Evolutionary conservation across 805 yeast genomes (phyloP).

Genomic region (Wickerhamomyces tratensis): DNA sequence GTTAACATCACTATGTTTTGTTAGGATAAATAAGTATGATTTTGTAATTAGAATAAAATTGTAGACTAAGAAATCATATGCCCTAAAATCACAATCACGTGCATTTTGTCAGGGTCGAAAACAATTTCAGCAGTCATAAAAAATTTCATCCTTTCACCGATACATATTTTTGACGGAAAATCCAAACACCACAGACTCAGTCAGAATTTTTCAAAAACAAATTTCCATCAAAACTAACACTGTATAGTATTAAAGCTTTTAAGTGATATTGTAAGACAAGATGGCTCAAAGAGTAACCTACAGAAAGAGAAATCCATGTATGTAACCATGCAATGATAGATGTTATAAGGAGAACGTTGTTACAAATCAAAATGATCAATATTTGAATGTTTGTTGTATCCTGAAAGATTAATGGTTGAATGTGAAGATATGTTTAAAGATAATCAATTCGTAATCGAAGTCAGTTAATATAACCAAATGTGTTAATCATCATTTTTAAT

Average conservation of each 20-base stretch:
- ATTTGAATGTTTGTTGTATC: background rate
- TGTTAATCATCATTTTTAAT: too few relatives aligned
- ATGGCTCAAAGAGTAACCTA: conserved; percentile 99
- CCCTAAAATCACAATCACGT: conserved; percentile 3
- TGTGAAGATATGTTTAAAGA: too few relatives aligned
- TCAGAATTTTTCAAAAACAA: background rate
- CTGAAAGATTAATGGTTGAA: background rate
- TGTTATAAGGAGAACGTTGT: too few relatives aligned
- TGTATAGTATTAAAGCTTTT: background rate
- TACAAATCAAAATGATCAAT: too few relatives aligned
- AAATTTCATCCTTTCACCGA: too few relatives aligned
- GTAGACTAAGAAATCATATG: too few relatives aligned
- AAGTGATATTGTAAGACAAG: conserved; percentile 19
- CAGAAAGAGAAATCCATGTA: conserved; percentile 99
- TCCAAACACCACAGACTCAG: background rate
- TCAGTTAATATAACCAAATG: too few relatives aligned
- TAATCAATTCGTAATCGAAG: too few relatives aligned
- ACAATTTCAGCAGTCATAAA: conserved; percentile 2
- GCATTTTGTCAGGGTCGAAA: background rate
- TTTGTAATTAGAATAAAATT: too few relatives aligned
- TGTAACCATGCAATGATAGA: conserved; percentile 26
- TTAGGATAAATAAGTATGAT: too few relatives aligned
- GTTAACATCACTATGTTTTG: too few relatives aligned
- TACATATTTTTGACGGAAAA: too few relatives aligned
- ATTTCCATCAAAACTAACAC: background rate